Percentiles rank a stretch among this genome's conserved stretches.
Conservation (phyloP, 2,329 filamentous ascomycete species). For the Dissoconium aciculare region DNA sequence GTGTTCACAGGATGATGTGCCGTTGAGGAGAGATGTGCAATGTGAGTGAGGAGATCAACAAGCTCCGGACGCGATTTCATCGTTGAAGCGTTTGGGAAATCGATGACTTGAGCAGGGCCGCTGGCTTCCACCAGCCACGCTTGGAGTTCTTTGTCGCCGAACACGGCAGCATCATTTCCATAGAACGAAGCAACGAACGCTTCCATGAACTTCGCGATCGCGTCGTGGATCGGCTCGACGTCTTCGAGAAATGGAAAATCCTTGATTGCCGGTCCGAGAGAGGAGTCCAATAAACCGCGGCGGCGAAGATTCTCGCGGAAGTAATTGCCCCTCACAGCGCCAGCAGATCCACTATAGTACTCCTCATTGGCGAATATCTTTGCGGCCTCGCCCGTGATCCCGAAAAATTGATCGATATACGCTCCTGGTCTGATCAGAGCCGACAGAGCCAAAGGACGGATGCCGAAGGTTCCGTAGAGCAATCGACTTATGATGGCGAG, state of each 20-base stretch:
- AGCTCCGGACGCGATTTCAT: constrained; percentile 18
- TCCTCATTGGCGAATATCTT: constrained; percentile 6
- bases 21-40: constrained; percentile 25
- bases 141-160: constrained; percentile 29
- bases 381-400: constrained; percentile 7
- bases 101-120: constrained; percentile 24
- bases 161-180: constrained; percentile 19
- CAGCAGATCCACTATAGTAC: constrained; percentile 10
- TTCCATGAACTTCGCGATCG: constrained; percentile 27
- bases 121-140: constrained; percentile 32
- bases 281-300: constrained; percentile 29
- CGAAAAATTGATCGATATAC: constrained; percentile 16
- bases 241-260: constrained; percentile 35
- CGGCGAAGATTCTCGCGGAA: constrained; percentile 25
- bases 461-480: constrained; percentile 18
- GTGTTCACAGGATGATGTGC: constrained; percentile 33
- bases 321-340: constrained; percentile 27
- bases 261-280: constrained; percentile 25
- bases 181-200: constrained; percentile 35
- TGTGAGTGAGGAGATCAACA: constrained; percentile 30
- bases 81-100: constrained; percentile 27
- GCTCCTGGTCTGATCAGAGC: constrained; percentile 12
- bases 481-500: constrained; percentile 26
- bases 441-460: constrained; percentile 8
- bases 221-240: constrained; percentile 24